phyloP scores from a whole-genome alignment of 176 grass and related monocot species.

The Secale cereale region DNA sequence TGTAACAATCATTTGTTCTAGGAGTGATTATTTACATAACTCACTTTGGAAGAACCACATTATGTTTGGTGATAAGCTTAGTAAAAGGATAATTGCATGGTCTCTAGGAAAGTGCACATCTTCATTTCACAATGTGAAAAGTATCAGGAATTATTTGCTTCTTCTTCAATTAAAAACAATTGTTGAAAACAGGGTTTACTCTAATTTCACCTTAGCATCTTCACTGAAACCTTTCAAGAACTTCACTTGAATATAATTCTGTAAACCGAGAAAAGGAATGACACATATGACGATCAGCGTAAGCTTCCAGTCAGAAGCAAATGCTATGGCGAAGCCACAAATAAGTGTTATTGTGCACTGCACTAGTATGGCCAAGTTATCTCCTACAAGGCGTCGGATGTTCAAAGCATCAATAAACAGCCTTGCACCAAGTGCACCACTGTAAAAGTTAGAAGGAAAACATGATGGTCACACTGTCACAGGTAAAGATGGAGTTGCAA shows the following conservation, averaged over 20 bases:
- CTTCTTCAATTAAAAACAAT: background rate
- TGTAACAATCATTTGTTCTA: slow-evolving; percentile 8
- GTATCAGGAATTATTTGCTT: background rate
- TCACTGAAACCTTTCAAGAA: slow-evolving; percentile 68
- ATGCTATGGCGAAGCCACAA: slow-evolving; percentile 54
- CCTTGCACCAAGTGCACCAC: slow-evolving; percentile 59
- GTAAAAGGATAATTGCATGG: background rate
- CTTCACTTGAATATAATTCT: slow-evolving; percentile 69
- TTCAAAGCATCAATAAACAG: slow-evolving; percentile 56
- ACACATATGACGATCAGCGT: slow-evolving; percentile 55
- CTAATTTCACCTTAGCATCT: slow-evolving; percentile 65
- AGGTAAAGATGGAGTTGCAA: background rate
- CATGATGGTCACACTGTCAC: slow-evolving; percentile 3
- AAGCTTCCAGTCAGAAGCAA: slow-evolving; percentile 62
- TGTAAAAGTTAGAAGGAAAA: slow-evolving; percentile 33
- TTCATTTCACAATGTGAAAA: background rate
- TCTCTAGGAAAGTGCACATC: background rate
- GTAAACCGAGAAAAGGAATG: slow-evolving; percentile 60
- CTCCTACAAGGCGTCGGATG: slow-evolving; percentile 55
- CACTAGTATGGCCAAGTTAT: slow-evolving; percentile 61
- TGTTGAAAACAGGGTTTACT: background rate
- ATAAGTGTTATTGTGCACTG: slow-evolving; percentile 40
- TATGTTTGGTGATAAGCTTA: background rate
- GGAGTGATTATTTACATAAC: background rate
- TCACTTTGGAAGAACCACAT: background rate